Conservation (phyloP, 2,329 filamentous ascomycete genomes). For the Aureobasidium sp. region DNA sequence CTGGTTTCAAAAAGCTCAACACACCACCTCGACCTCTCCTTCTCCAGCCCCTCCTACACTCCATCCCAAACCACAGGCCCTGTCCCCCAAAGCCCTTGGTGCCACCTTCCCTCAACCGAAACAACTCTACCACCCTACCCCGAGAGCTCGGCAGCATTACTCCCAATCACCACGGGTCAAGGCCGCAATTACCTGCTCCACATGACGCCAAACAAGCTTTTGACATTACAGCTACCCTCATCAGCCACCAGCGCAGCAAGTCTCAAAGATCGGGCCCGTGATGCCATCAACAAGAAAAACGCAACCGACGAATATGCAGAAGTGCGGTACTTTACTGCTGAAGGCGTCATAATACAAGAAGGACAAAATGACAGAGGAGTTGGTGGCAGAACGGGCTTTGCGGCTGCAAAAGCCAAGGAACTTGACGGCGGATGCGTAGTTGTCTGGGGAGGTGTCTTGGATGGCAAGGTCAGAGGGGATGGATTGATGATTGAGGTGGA, state of each 20-base stretch:
- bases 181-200: conserved; percentile 48
- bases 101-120: conserved; percentile 32
- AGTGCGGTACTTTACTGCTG: conserved; percentile 42
- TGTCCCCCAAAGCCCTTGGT: conserved; percentile 32
- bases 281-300: conserved; percentile 40
- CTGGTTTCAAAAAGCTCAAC: conserved; percentile 18
- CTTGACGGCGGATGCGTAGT: conserved; percentile 43
- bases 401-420: conserved; percentile 35
- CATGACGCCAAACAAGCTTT: conserved; percentile 47
- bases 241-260: conserved; percentile 41
- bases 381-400: conserved; percentile 36
- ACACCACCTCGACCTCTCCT: conserved; percentile 20
- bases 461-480: conserved; percentile 35
- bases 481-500: conserved; percentile 32
- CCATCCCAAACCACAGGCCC: conserved; percentile 17
- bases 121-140: conserved; percentile 38
- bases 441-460: conserved; percentile 48
- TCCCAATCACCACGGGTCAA: conserved; percentile 45
- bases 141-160: conserved; percentile 33
- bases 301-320: conserved; percentile 46
- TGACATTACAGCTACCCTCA: conserved; percentile 47
- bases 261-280: conserved; percentile 45
- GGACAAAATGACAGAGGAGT: conserved; percentile 30
- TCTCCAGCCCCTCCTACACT: conserved; percentile 12
- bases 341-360: conserved; percentile 31